Conservation (phyloP, 1,284 basidiomycete genomes). For the Ceratobasidium sp. region DNA sequence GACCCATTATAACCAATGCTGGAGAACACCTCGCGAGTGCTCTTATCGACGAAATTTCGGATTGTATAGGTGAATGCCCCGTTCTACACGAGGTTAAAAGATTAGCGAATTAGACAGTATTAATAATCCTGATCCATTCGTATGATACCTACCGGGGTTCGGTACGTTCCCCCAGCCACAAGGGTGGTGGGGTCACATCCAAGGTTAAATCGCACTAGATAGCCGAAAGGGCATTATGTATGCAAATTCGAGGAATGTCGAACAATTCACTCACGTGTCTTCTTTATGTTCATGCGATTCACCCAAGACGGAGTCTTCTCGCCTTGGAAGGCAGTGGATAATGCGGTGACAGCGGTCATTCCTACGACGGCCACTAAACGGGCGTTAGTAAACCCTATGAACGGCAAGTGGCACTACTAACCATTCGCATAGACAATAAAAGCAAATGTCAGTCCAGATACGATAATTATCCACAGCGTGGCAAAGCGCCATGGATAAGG, state of each 20-base stretch:
- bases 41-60: background rate
- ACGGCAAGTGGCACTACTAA: background rate
- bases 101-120: too few species aligned
- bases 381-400: background rate
- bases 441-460: background rate
- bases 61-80: background rate
- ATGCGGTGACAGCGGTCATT: background rate
- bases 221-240: background rate
- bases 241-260: background rate
- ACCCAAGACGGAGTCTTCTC: background rate
- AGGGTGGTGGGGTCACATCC: slow-evolving; percentile 12
- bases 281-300: slow-evolving; percentile 2
- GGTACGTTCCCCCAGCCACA: slow-evolving; percentile 2
- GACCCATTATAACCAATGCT: background rate
- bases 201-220: background rate
- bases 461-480: background rate
- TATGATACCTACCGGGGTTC: background rate
- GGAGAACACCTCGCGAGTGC: background rate
- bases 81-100: background rate
- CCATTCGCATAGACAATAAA: slow-evolving; percentile 1
- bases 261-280: background rate
- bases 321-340: slow-evolving; percentile 7
- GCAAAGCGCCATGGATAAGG: slow-evolving; percentile 28
- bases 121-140: too few species aligned
- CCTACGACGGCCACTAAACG: slow-evolving; percentile 9